Evolutionary conservation across 495 filamentous ascomycete species (phyloP).

Genomic region (Viridothelium virens): DNA sequence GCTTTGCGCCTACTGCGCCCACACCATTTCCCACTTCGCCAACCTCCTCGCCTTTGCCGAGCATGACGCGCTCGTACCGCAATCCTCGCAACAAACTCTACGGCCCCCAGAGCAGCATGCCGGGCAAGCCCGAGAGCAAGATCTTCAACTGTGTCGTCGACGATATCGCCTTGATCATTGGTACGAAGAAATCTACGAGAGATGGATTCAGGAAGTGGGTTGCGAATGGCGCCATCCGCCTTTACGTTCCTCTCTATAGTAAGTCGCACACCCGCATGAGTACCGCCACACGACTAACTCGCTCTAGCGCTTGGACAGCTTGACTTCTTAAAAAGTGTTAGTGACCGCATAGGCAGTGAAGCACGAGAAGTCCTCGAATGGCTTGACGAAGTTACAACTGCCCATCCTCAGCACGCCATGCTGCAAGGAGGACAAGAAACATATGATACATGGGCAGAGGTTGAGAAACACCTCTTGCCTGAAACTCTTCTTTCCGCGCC

Average conservation of each 20-base stretch:
- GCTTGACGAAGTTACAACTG: constrained; percentile 56
- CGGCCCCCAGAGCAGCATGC: not conserved
- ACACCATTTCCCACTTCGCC: not conserved
- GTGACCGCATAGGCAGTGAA: constrained; percentile 50
- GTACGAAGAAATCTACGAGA: constrained; percentile 50
- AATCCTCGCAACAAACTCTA: constrained; percentile 4
- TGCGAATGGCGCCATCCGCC: constrained; percentile 52
- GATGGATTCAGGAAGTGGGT: constrained; percentile 59
- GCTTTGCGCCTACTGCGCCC: not conserved
- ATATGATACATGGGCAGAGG: constrained; percentile 53
- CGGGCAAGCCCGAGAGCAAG: constrained; percentile 43
- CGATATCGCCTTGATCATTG: constrained; percentile 61
- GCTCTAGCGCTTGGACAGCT: constrained; percentile 47
- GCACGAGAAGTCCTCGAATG: constrained; percentile 57
- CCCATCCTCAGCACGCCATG: constrained; percentile 39
- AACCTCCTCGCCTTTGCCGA: not conserved
- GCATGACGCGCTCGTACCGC: not conserved
- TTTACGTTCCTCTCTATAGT: constrained; percentile 66
- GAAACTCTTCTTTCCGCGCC: constrained; percentile 32
- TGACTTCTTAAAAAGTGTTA: constrained; percentile 49
- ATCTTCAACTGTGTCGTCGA: constrained; percentile 69
- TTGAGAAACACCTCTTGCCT: constrained; percentile 50
- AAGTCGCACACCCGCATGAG: constrained; percentile 26
- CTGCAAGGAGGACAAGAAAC: constrained; percentile 53
- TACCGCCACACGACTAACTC: not conserved